phyloP scores from a whole-genome alignment of 2,329 filamentous ascomycete species.

The Aureobasidium lini region DNA sequence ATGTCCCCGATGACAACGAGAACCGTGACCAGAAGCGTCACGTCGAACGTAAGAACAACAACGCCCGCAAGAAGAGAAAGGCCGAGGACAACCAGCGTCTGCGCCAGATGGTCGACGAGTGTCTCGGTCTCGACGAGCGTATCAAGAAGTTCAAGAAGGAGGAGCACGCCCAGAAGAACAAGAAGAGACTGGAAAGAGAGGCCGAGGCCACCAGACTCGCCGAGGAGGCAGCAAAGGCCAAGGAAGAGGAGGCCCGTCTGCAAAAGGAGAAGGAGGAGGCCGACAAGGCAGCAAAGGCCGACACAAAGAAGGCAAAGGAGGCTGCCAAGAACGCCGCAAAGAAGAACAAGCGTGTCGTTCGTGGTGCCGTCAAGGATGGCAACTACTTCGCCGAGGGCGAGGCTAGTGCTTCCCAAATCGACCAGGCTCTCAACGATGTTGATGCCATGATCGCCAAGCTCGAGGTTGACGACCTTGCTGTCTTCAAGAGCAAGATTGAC shows the following conservation, averaged over 20 bases:
- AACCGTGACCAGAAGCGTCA: conserved; percentile 99
- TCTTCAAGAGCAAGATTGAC: conserved; percentile 71
- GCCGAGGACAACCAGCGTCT: conserved; percentile 90
- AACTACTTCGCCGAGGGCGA: conserved; percentile 79
- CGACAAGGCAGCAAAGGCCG: conserved; percentile 76
- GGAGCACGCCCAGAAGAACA: conserved; percentile 90
- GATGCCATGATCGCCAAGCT: conserved; percentile 83
- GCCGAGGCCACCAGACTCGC: conserved; percentile 79
- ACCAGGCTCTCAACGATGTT: conserved; percentile 74
- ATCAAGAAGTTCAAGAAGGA: conserved; percentile 96
- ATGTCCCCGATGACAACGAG: conserved; percentile 97
- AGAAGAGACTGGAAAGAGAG: conserved; percentile 84
- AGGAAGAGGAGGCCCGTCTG: conserved; percentile 73
- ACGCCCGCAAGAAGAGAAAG: conserved; percentile 98
- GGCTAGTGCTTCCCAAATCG: conserved; percentile 71
- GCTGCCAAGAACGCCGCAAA: conserved; percentile 97
- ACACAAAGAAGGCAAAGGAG: conserved; percentile 93
- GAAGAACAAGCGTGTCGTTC: conserved; percentile 99
- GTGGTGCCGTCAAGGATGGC: conserved; percentile 88
- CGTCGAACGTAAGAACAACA: conserved; percentile 96
- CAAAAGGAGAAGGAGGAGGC: conserved; percentile 78
- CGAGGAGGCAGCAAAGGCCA: conserved; percentile 76
- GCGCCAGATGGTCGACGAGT: conserved; percentile 82
- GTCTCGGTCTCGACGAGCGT: conserved; percentile 76
- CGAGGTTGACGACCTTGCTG: conserved; percentile 82